A percentile compares a stretch with the other conserved stretches of the same genome.
Conservation (phyloP, 768 basidiomycete genomes). For the Russula ochroleuca region DNA sequence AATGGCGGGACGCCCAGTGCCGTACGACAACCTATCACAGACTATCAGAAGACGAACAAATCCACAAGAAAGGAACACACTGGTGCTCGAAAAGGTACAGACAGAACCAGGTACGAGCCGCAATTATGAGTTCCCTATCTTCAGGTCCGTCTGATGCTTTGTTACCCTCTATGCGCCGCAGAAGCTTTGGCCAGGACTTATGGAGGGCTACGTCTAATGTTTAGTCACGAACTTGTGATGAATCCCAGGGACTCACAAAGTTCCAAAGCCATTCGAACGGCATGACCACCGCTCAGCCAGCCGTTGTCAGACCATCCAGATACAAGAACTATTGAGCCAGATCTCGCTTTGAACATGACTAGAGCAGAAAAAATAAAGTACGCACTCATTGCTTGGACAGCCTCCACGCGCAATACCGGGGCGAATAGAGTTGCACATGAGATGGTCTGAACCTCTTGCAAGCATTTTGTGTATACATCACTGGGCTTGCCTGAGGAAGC, state of each 20-base stretch:
- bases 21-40: conserved; percentile 77
- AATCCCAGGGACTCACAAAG: conserved; percentile 55
- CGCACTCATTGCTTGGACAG: conserved; percentile 91
- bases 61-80: conserved; percentile 44
- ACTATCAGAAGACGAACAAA: background rate
- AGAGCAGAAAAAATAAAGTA: conserved; percentile 14
- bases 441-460: conserved; percentile 82
- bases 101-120: conserved; percentile 88
- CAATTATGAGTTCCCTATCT: conserved; percentile 77
- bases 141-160: conserved; percentile 52
- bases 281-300: conserved; percentile 94
- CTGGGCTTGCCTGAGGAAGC: conserved; percentile 58
- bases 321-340: conserved; percentile 56
- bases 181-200: conserved; percentile 82
- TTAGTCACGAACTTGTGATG: background rate
- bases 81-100: conserved; percentile 93
- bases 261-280: conserved; percentile 96
- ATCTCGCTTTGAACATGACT: background rate
- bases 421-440: conserved; percentile 84
- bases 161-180: conserved; percentile 69
- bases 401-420: conserved; percentile 79
- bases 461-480: conserved; percentile 64
- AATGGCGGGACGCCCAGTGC: conserved; percentile 89
- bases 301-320: conserved; percentile 95
- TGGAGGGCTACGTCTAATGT: conserved; percentile 60